Evolutionary conservation across 495 filamentous ascomycete species (phyloP).

Genomic region (Aspergillus campestris): DNA sequence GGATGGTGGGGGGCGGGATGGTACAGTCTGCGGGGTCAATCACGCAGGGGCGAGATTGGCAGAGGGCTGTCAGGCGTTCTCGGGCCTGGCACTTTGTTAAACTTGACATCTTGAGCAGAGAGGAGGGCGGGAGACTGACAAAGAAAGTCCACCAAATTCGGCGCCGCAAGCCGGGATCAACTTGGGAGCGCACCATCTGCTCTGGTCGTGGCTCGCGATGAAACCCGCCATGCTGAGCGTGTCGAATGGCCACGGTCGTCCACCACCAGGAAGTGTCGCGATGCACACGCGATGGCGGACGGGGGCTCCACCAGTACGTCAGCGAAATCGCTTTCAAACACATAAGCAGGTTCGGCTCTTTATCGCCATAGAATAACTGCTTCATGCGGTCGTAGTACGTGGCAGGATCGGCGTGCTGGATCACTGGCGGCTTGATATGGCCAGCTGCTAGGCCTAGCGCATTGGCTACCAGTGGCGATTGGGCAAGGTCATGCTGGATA

Average conservation of each 20-base stretch:
- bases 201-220: conserved; percentile 17
- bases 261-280: conserved; percentile 34
- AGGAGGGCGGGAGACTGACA: neutral
- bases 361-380: conserved; percentile 24
- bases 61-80: conserved; percentile 28
- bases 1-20: conserved; percentile 19
- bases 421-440: conserved; percentile 25
- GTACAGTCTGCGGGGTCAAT: conserved; percentile 29
- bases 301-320: conserved; percentile 33
- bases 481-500: conserved; percentile 14
- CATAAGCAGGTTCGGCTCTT: conserved; percentile 20
- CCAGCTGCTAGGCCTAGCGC: conserved; percentile 24
- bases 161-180: conserved; percentile 19
- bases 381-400: conserved; percentile 24
- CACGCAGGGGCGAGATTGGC: conserved; percentile 26
- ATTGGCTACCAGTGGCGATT: conserved; percentile 27
- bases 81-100: conserved; percentile 7
- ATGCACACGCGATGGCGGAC: conserved; percentile 19
- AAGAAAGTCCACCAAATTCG: conserved; percentile 34
- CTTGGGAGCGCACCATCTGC: conserved; percentile 8
- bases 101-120: no score
- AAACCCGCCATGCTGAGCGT: conserved; percentile 28
- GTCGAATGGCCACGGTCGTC: conserved; percentile 27
- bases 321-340: conserved; percentile 24
- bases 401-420: conserved; percentile 25